A percentile compares a stretch with the other conserved stretches of the same genome.
phyloP scores from a whole-genome alignment of 805 yeast genomes.

The Yamadazyma ubonensis region DNA sequence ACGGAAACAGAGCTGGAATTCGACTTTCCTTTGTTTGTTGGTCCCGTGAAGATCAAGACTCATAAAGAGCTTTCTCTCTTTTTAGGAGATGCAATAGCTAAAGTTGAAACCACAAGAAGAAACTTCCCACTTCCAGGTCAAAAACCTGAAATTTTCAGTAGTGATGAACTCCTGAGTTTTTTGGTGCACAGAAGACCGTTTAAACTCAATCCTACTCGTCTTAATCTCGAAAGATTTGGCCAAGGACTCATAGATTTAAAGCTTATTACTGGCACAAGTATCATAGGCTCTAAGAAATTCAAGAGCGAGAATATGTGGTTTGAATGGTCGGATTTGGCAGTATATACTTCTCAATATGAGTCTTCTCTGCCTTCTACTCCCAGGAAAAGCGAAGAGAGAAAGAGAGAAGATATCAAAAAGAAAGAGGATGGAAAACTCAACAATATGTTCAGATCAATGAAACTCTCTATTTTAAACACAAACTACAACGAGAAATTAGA shows the following conservation, averaged over 20 bases:
- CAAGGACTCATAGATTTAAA: slow-evolving; percentile 37
- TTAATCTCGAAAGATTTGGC: slow-evolving; percentile 40
- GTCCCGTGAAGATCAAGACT: slow-evolving; percentile 21
- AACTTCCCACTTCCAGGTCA: slow-evolving; percentile 42
- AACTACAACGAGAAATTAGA: slow-evolving; percentile 27
- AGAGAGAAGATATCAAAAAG: too few relatives aligned
- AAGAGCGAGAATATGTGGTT: slow-evolving; percentile 45
- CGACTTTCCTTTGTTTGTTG: slow-evolving; percentile 34
- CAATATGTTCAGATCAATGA: slow-evolving; percentile 35
- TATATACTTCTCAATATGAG: slow-evolving; percentile 17
- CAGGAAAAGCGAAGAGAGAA: too few relatives aligned
- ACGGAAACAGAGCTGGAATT: slow-evolving; percentile 10
- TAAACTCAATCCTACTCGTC: slow-evolving; percentile 35
- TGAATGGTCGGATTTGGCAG: slow-evolving; percentile 41
- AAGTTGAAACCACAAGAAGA: slow-evolving; percentile 28
- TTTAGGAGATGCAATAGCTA: slow-evolving; percentile 20
- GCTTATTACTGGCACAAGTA: slow-evolving; percentile 30
- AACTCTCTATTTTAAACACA: slow-evolving; percentile 28
- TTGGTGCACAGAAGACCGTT: slow-evolving; percentile 23
- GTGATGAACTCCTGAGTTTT: slow-evolving; percentile 35
- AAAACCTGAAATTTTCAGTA: slow-evolving; percentile 37
- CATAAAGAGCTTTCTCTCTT: slow-evolving; percentile 22
- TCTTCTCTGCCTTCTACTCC: background rate
- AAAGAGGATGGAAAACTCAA: slow-evolving; percentile 24
- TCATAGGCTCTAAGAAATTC: slow-evolving; percentile 35